These are phyloP conservation scores for Torulaspora indica DNA, from an alignment of 805 yeast genomes.

Conservation along the genomic window DNA sequence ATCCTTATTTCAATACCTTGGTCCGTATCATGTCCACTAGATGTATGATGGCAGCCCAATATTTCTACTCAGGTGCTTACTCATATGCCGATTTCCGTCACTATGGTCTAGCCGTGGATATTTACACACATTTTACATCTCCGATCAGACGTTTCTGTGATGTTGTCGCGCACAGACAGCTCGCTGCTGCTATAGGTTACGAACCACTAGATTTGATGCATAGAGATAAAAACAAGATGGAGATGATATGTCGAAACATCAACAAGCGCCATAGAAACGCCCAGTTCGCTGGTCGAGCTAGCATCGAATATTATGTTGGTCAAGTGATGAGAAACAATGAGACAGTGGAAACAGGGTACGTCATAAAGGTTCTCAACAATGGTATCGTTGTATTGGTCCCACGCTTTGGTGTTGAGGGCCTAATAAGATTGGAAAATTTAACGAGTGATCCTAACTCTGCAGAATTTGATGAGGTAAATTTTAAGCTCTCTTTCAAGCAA, in stretches of 20 bases:
- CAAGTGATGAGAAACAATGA: conserved; percentile 90
- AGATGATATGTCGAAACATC: conserved; percentile 78
- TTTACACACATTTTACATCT: conserved; percentile 96
- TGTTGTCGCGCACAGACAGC: conserved; percentile 92
- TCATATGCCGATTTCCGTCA: conserved; percentile 91
- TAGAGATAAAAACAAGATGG: conserved; percentile 87
- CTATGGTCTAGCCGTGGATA: conserved; percentile 95
- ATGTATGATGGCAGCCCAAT: conserved; percentile 99
- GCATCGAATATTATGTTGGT: conserved; percentile 96
- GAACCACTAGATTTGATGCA: conserved; percentile 78
- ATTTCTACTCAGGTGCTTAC: conserved; percentile 85
- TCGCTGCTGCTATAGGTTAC: conserved; percentile 97
- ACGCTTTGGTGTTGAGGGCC: conserved; percentile 90
- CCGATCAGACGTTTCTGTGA: conserved; percentile 98
- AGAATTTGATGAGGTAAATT: conserved; percentile 71
- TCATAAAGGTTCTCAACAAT: conserved; percentile 86
- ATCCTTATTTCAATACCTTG: conserved; percentile 88
- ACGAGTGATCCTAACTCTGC: conserved; percentile 60
- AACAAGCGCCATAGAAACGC: conserved; percentile 95
- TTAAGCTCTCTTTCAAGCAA: conserved; percentile 53
- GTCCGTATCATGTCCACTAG: conserved; percentile 95
- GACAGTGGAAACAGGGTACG: conserved; percentile 78
- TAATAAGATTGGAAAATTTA: conserved; percentile 74
- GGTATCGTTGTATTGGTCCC: conserved; percentile 95
- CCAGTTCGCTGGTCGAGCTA: conserved; percentile 97